Base-by-base conservation (phyloP, 352 stramenopile genomes). In the Vaucheria bursata region DNA sequence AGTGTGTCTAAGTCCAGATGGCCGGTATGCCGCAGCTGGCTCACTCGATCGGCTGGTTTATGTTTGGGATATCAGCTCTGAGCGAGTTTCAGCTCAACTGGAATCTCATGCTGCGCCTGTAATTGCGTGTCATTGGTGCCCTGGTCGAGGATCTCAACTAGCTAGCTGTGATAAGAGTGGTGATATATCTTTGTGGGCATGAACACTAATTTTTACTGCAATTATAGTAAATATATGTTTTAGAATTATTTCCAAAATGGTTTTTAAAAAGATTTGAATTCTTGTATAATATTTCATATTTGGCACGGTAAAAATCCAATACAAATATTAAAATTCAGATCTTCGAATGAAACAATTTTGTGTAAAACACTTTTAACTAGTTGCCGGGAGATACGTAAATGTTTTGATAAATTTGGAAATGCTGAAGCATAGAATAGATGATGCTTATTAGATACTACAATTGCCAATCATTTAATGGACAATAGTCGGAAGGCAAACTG, bases 41-140 rank as follows among this genome's bases (percentile, higher is more conserved):
- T 83, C 77, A 4, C 29, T 37, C 2, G 74, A 83, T 45, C 39
- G 59, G 4, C 59, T 69, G 35, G 77, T 83, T 29, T 83, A 83
- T 59, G 77, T 83, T 8, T 83, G 77, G 77, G 77, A 83, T 69
- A 45, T 83, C 29, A 72, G 71, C 33, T 36, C 64, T 8, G 69
- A 53, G 18, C 18, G 39, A 0, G 38, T 81, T 32, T 71, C 32
- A 4, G 66, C 67, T 3, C 71, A 80, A 32, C 68, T 83, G n/a
- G 74, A 83, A 40, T 76, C 77, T 12, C 77, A 83, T 36, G 67
- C 39, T n/a, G 77, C 40, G 36, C 50, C 77, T 12, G 77, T 68
- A 6, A 69, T 67, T 12, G 77, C 52, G 36, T 83, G 77, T 38
- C 45, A 77, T 35, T 83, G 77, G 77, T 75, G 71, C 39, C 32